Conservation (phyloP, 257 asterid genomes). For the Avicennia marina region DNA sequence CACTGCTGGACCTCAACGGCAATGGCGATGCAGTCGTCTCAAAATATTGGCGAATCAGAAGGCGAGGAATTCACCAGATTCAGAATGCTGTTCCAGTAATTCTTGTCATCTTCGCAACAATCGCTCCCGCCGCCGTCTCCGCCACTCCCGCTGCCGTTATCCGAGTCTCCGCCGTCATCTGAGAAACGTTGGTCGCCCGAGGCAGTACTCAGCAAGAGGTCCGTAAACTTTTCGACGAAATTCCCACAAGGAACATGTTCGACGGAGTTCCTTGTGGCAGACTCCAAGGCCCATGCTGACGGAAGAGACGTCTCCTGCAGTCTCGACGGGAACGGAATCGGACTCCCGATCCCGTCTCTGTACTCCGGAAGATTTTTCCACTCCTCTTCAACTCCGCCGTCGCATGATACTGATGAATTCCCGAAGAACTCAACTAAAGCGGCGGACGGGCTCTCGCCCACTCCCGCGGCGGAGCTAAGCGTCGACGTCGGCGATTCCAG, state of each 20-base stretch:
- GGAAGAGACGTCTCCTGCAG: constrained; percentile 29
- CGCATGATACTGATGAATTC: constrained; percentile 46
- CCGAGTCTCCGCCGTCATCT: constrained; percentile 59
- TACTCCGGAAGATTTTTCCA: constrained; percentile 50
- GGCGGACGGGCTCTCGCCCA: constrained; percentile 30
- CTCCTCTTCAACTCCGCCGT: constrained; percentile 39
- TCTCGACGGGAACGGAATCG: constrained; percentile 18
- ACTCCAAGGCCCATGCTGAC: constrained; percentile 35
- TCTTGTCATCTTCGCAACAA: constrained; percentile 61
- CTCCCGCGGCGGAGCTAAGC: constrained; percentile 44
- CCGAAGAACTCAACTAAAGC: constrained; percentile 38
- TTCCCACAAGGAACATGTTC: constrained; percentile 39
- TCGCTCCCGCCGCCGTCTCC: constrained; percentile 35
- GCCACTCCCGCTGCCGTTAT: constrained; percentile 27
- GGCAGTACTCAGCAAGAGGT: constrained; percentile 54
- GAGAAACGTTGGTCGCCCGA: constrained; percentile 35
- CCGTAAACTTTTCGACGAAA: constrained; percentile 72
- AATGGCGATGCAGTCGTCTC: background rate
- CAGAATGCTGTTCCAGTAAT: constrained; percentile 83
- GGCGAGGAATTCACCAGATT: constrained; percentile 72
- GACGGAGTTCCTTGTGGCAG: constrained; percentile 7
- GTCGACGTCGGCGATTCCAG: constrained; percentile 80
- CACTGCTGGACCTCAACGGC: too few relatives aligned
- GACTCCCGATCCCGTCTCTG: too few relatives aligned
- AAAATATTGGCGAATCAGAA: constrained; percentile 50